These are phyloP conservation scores for Krasilnikovozyma curviuscula DNA, from an alignment of 768 basidiomycete species.

Conservation along the genomic window DNA sequence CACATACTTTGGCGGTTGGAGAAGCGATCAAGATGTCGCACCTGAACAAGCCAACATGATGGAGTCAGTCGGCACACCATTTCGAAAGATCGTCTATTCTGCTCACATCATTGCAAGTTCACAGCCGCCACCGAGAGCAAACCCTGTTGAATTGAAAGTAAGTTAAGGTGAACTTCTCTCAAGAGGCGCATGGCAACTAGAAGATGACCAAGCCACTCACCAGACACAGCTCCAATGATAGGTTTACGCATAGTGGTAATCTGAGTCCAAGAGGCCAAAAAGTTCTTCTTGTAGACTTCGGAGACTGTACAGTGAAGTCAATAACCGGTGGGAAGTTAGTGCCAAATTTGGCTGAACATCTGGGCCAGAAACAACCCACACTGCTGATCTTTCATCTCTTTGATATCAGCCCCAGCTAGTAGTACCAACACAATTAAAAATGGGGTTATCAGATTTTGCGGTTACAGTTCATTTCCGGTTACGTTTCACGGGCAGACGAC, in stretches of 20 bases:
- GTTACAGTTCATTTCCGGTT: too few species aligned
- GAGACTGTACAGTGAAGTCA: constrained; percentile 35
- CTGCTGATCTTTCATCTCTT: constrained; percentile 94
- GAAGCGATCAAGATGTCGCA: constrained; percentile 84
- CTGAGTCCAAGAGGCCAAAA: constrained; percentile 59
- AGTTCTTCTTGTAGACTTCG: constrained; percentile 72
- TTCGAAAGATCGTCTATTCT: too few species aligned
- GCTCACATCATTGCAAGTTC: constrained; percentile 75
- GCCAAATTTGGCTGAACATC: not conserved
- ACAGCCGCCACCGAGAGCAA: constrained; percentile 69
- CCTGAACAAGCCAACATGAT: constrained; percentile 11
- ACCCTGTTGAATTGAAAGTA: not conserved
- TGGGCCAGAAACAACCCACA: constrained; percentile 34
- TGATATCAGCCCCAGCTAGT: constrained; percentile 88
- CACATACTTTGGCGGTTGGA: constrained; percentile 41
- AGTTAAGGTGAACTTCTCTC: not conserved
- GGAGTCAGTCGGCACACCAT: not conserved
- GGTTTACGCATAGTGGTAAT: constrained; percentile 65
- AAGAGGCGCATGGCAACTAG: not conserved
- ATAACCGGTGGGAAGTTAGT: not conserved
- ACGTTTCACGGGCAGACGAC: not conserved
- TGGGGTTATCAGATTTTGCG: too few species aligned
- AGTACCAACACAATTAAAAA: too few species aligned
- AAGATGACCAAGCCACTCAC: constrained; percentile 34
- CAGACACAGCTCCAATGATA: constrained; percentile 93